Evolutionary conservation across 305 asterid genomes (phyloP).

Genomic region (Caryopteris hybrid): DNA sequence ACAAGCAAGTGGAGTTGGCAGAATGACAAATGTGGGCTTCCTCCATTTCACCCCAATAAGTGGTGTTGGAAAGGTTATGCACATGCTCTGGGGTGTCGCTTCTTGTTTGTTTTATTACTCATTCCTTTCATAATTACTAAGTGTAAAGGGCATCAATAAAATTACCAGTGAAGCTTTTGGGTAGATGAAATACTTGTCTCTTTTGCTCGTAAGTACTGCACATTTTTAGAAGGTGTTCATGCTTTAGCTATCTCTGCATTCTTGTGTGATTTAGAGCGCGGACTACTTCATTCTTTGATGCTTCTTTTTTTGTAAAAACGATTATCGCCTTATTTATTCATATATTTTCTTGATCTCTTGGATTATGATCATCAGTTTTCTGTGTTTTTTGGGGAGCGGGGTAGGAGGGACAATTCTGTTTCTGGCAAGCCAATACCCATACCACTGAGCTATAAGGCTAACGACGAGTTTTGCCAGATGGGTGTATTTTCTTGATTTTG

Average conservation of each 20-base stretch:
- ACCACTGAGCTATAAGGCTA: too few relatives aligned
- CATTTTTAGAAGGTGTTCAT: not conserved
- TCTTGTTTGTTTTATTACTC: conserved; percentile 44
- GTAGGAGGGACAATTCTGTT: too few relatives aligned
- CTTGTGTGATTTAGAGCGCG: conserved; percentile 14
- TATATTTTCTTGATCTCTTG: not conserved
- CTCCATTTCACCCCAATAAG: conserved; percentile 23
- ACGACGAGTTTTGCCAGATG: too few relatives aligned
- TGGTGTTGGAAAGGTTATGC: conserved; percentile 22
- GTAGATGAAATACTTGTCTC: conserved; percentile 15
- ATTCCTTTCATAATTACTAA: conserved; percentile 33
- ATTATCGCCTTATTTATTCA: not conserved
- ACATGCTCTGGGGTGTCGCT: conserved; percentile 25
- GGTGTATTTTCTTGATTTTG: too few relatives aligned
- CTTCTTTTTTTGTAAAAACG: conserved; percentile 29
- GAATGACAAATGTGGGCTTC: conserved; percentile 30
- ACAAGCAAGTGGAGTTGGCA: conserved; percentile 47
- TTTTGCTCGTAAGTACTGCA: conserved; percentile 15
- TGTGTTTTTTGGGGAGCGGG: too few relatives aligned
- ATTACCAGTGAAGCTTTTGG: conserved; percentile 12
- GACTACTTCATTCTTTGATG: conserved; percentile 24
- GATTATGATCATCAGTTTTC: too few relatives aligned
- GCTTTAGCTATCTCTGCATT: not conserved
- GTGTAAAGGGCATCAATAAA: conserved; percentile 33
- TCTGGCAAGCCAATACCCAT: too few relatives aligned